These are phyloP conservation scores for Venturia asperata DNA, from an alignment of 2,329 filamentous ascomycete genomes.

Conservation along the genomic window DNA sequence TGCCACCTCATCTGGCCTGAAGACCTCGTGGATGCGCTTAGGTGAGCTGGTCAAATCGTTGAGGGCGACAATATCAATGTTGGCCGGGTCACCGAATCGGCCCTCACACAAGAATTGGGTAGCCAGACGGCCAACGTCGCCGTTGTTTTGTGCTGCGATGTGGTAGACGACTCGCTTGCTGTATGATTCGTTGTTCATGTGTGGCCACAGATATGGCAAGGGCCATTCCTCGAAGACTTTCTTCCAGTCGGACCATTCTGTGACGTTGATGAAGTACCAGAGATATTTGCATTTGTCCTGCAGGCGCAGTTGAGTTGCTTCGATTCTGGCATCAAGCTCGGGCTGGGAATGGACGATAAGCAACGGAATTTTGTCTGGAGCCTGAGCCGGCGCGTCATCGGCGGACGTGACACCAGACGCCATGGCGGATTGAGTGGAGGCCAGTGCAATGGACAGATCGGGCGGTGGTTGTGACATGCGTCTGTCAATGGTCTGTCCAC, in stretches of 20 bases:
- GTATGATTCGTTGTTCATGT: constrained; percentile 1
- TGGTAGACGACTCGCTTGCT: constrained; percentile 3
- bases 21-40: neutral
- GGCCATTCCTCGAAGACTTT: neutral
- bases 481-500: neutral
- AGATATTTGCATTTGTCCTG: neutral
- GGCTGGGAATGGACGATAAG: neutral
- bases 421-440: neutral
- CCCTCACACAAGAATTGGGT: neutral
- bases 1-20: neutral
- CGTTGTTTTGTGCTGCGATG: constrained; percentile 4
- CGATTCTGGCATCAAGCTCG: neutral
- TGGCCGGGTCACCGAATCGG: neutral
- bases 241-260: neutral
- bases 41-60: neutral
- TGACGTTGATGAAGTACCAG: neutral
- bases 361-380: neutral
- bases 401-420: constrained; percentile 5
- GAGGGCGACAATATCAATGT: neutral
- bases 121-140: neutral
- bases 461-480: neutral
- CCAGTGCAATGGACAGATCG: neutral
- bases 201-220: neutral
- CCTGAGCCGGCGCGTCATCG: neutral
- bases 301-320: neutral